A percentile compares a stretch with the other conserved stretches of the same genome.
These are phyloP conservation scores for Erodium texanum DNA, from an alignment of 441 rosid genomes.

Conservation along the genomic window DNA sequence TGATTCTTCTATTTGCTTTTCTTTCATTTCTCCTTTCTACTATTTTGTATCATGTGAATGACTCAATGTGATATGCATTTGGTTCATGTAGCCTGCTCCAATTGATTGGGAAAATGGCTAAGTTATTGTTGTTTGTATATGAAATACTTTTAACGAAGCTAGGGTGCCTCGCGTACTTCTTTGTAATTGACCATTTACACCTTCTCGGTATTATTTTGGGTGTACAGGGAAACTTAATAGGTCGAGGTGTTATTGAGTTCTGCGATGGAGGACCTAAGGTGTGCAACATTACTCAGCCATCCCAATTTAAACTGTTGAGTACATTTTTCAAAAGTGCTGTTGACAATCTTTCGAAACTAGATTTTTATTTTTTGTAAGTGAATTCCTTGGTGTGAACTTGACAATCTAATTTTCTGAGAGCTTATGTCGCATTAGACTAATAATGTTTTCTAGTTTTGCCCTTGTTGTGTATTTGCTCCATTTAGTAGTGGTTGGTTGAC, in stretches of 20 bases:
- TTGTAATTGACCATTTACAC: background rate
- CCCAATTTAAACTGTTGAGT: background rate
- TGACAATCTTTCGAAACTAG: background rate
- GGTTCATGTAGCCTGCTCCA: too few species aligned
- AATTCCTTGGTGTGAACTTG: background rate
- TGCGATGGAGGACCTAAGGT: conserved; percentile 78
- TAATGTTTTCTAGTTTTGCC: background rate
- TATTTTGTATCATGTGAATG: too few species aligned
- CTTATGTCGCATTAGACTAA: background rate
- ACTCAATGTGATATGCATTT: too few species aligned
- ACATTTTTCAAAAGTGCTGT: background rate
- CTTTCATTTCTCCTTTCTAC: background rate
- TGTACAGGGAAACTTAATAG: conserved; percentile 77
- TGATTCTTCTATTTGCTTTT: background rate
- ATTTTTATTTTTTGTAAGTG: background rate
- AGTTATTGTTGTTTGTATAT: too few species aligned
- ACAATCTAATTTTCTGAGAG: background rate
- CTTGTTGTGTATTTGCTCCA: background rate
- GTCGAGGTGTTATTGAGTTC: conserved; percentile 70
- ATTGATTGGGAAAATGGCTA: too few species aligned
- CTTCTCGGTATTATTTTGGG: conserved; percentile 10
- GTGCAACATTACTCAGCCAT: conserved; percentile 5
- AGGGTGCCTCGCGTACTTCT: background rate
- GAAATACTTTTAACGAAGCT: background rate
- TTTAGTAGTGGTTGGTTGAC: background rate